Conservation (phyloP, 106 monocot genomes). For the Platanthera guangdongensis region DNA sequence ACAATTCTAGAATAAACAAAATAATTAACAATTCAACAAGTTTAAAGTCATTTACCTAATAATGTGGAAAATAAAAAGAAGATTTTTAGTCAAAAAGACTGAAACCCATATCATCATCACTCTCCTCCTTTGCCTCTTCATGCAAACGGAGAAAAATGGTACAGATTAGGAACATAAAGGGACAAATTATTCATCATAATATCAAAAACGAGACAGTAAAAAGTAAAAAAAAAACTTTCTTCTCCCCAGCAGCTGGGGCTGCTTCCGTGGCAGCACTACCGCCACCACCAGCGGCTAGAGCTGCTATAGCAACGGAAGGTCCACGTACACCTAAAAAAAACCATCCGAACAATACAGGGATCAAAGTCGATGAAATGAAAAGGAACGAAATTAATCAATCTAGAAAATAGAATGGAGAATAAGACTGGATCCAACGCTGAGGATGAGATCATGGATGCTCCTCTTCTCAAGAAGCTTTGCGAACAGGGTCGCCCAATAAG, state of each 20-base stretch:
- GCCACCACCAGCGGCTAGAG: neutral
- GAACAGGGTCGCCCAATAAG: conserved; percentile 9
- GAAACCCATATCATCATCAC: conserved; percentile 12
- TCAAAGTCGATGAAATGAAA: neutral
- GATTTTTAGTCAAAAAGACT: conserved; percentile 7
- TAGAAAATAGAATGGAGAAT: neutral
- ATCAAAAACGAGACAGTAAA: neutral
- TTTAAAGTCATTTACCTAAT: too few relatives aligned
- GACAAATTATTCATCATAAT: neutral
- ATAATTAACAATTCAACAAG: too few relatives aligned
- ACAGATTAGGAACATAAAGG: neutral
- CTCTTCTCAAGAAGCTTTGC: conserved; percentile 19
- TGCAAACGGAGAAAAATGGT: neutral
- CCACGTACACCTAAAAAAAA: conserved; percentile 11
- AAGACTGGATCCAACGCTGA: conserved; percentile 13
- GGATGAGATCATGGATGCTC: conserved; percentile 15
- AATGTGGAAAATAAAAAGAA: too few relatives aligned
- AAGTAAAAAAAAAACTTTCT: too few relatives aligned
- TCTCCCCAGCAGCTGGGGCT: conserved; percentile 14
- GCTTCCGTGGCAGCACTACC: conserved; percentile 1
- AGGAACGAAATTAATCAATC: neutral
- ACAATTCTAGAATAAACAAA: too few relatives aligned
- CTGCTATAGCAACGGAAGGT: neutral
- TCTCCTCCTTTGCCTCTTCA: conserved; percentile 10
- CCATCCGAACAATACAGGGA: too few relatives aligned